Evolutionary conservation across 495 filamentous ascomycete species (phyloP).

Genomic region (Cetradonia linearis): DNA sequence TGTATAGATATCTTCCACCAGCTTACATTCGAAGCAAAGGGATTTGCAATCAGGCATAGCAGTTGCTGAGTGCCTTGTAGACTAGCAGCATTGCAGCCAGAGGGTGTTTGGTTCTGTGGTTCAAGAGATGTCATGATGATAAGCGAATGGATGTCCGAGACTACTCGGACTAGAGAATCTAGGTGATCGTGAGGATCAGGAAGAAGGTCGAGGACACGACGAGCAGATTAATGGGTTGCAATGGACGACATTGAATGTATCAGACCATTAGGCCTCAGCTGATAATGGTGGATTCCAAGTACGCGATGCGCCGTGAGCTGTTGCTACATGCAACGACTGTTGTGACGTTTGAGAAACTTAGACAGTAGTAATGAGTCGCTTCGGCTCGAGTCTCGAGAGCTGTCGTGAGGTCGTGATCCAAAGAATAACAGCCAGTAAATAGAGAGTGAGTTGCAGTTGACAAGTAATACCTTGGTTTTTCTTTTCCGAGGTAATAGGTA

Average conservation of each 20-base stretch:
- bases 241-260: background rate
- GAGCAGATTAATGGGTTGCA: background rate
- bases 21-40: slow-evolving; percentile 39
- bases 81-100: background rate
- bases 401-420: background rate
- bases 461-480: background rate
- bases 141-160: background rate
- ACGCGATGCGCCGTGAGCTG: slow-evolving; percentile 3
- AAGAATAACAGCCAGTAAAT: background rate
- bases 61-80: slow-evolving; percentile 30
- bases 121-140: background rate
- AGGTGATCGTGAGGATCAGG: background rate
- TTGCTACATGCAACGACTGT: background rate
- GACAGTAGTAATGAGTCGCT: no score
- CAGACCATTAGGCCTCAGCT: slow-evolving; percentile 1
- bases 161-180: background rate
- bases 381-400: no score
- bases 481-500: background rate
- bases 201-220: background rate
- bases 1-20: background rate
- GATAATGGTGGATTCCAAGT: background rate
- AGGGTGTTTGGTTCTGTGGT: background rate
- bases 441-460: background rate
- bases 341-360: background rate
- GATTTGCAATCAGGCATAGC: slow-evolving; percentile 39